These are phyloP conservation scores for Fusarium denticulatum DNA, from an alignment of 2,329 filamentous ascomycete species.

Conservation along the genomic window DNA sequence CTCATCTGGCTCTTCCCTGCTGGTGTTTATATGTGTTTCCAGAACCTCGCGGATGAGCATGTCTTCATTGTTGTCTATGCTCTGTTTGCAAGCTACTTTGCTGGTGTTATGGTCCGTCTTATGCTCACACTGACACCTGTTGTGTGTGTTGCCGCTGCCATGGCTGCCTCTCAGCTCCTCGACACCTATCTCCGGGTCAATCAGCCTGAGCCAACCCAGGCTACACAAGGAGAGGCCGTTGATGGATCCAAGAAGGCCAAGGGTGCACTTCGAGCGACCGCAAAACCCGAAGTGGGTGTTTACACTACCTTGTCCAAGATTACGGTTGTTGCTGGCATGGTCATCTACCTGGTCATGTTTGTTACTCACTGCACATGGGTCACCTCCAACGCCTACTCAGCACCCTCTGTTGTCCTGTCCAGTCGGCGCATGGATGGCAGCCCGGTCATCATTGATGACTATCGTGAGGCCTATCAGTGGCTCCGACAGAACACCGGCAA, in stretches of 20 bases:
- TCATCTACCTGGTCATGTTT: constrained; percentile 88
- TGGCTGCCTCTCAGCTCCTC: constrained; percentile 87
- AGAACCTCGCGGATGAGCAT: constrained; percentile 91
- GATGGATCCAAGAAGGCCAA: constrained; percentile 68
- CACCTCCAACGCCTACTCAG: constrained; percentile 98
- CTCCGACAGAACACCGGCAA: constrained; percentile 94
- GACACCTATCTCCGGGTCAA: constrained; percentile 82
- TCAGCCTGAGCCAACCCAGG: constrained; percentile 65
- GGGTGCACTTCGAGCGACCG: constrained; percentile 72
- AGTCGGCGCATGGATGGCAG: constrained; percentile 92
- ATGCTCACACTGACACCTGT: constrained; percentile 98
- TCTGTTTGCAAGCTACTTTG: constrained; percentile 97
- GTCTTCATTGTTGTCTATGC: constrained; percentile 98
- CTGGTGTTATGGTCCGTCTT: constrained; percentile 98
- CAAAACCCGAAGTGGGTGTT: constrained; percentile 81
- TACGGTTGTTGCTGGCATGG: constrained; percentile 76
- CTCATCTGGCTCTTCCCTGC: constrained; percentile 99
- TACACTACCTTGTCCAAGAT: constrained; percentile 83
- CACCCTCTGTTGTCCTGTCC: constrained; percentile 94
- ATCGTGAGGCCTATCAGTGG: constrained; percentile 99
- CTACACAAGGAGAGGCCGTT: constrained; percentile 50
- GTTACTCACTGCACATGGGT: constrained; percentile 99
- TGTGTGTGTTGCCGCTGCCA: constrained; percentile 92
- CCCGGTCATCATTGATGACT: constrained; percentile 99
- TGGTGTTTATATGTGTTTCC: constrained; percentile 98